phyloP scores from a whole-genome alignment of 805 yeast species.

The Isabelozyma gotoi region DNA sequence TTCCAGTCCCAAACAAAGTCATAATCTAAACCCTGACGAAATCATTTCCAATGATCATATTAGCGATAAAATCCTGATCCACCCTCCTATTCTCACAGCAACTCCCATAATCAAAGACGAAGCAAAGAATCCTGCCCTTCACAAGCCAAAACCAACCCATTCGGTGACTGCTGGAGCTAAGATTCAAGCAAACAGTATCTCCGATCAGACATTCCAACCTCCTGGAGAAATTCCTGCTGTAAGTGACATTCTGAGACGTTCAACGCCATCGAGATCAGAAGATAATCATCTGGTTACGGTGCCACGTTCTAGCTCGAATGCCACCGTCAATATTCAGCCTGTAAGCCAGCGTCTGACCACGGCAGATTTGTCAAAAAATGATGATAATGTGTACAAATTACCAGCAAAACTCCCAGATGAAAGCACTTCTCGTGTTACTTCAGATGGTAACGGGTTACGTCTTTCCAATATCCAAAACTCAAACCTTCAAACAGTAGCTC shows the following conservation, averaged over 20 bases:
- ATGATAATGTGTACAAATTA: too few relatives aligned
- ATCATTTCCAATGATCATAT: not conserved
- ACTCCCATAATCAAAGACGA: not conserved
- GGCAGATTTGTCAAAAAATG: not conserved
- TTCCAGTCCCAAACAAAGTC: not conserved
- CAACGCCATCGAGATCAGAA: slow-evolving; percentile 3
- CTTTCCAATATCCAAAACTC: slow-evolving; percentile 24
- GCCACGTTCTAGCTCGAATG: not conserved
- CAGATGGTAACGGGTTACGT: slow-evolving; percentile 34
- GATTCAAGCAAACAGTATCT: not conserved
- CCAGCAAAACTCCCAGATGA: not conserved
- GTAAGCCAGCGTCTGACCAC: not conserved
- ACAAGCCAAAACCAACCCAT: not conserved
- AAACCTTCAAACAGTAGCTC: slow-evolving; percentile 15
- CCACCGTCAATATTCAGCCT: not conserved
- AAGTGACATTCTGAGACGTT: not conserved
- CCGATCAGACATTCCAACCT: not conserved
- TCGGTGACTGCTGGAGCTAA: not conserved
- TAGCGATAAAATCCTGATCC: not conserved
- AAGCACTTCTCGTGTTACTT: slow-evolving; percentile 27
- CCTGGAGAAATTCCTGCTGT: not conserved
- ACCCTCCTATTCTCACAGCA: not conserved
- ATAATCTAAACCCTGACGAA: not conserved
- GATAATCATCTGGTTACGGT: not conserved
- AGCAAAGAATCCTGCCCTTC: too few relatives aligned